A percentile compares a stretch with the other conserved stretches of the same genome.
phyloP scores from a whole-genome alignment of 202 grass and related monocot genomes.

The Carex sylvatica region DNA sequence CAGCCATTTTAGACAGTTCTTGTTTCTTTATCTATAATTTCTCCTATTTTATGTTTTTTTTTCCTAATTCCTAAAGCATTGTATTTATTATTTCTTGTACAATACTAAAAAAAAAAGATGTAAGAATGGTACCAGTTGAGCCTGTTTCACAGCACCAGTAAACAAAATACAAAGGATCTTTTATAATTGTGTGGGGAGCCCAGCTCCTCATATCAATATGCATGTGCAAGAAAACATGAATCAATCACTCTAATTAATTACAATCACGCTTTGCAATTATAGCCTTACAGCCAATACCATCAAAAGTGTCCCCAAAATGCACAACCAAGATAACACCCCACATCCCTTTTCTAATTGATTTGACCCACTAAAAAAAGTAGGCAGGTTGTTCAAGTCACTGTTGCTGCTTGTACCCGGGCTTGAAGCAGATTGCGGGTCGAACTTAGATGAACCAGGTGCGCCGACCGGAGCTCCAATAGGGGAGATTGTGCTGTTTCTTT shows the following conservation, averaged over 20 bases:
- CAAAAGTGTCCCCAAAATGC: constrained; percentile 18
- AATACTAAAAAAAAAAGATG: neutral
- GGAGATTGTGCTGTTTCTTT: constrained; percentile 2
- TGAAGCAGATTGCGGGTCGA: neutral
- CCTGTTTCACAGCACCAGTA: neutral
- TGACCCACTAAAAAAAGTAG: constrained; percentile 31
- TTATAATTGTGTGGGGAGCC: constrained; percentile 22
- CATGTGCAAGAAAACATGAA: constrained; percentile 16
- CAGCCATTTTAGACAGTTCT: neutral
- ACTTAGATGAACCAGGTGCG: neutral
- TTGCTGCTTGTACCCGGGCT: constrained; percentile 10
- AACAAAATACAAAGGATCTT: constrained; percentile 13
- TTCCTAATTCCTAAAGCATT: too few species aligned
- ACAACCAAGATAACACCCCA: constrained; percentile 30
- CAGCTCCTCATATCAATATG: neutral
- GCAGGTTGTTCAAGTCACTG: constrained; percentile 27
- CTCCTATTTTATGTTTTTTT: neutral
- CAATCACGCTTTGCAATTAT: constrained; percentile 1
- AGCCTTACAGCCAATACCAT: constrained; percentile 22
- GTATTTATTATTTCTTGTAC: too few species aligned
- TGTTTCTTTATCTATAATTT: neutral
- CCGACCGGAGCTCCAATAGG: constrained; percentile 10
- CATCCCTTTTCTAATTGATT: constrained; percentile 13
- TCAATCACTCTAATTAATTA: constrained; percentile 32
- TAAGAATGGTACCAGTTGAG: neutral